Conservation (phyloP, 2,329 filamentous ascomycete genomes). For the Westerdykella sp. region DNA sequence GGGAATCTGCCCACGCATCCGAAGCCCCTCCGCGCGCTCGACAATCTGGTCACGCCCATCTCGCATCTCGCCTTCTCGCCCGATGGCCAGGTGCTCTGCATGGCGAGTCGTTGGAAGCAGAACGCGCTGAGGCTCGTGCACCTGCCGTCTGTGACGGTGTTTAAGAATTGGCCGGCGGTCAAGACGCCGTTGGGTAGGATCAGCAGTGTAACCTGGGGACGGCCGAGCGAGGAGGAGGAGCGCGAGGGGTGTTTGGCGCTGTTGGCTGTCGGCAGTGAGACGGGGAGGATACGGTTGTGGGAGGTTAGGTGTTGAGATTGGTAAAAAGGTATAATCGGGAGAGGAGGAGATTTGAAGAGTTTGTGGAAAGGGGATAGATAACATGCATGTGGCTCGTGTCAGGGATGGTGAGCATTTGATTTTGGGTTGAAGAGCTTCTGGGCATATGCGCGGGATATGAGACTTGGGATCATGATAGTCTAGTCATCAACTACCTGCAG, state of each 20-base stretch:
- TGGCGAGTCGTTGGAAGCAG: conserved; percentile 80
- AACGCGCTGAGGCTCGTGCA: conserved; percentile 85
- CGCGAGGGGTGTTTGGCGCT: conserved; percentile 55
- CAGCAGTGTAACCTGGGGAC: conserved; percentile 49
- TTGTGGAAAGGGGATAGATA: no score
- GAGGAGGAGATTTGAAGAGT: neutral
- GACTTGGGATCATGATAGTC: no score
- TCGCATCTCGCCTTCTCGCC: conserved; percentile 75
- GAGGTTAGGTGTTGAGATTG: conserved; percentile 45
- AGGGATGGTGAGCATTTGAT: no score
- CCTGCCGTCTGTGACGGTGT: conserved; percentile 86
- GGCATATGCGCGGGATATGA: no score
- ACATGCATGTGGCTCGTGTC: neutral
- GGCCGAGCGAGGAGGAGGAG: conserved; percentile 44
- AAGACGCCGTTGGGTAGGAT: conserved; percentile 83
- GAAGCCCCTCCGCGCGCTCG: conserved; percentile 65
- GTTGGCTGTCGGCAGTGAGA: conserved; percentile 81
- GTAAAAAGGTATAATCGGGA: neutral
- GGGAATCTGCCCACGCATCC: conserved; percentile 58
- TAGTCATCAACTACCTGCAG: no score
- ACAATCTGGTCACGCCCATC: conserved; percentile 82
- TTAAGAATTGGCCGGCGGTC: conserved; percentile 92
- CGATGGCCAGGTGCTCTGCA: conserved; percentile 82
- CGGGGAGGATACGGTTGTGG: conserved; percentile 84
- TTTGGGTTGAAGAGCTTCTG: no score